A percentile compares a stretch with the other conserved stretches of the same genome.
phyloP scores from a whole-genome alignment of 805 yeast genomes.

The Cyberlindnera subsufficiens region DNA sequence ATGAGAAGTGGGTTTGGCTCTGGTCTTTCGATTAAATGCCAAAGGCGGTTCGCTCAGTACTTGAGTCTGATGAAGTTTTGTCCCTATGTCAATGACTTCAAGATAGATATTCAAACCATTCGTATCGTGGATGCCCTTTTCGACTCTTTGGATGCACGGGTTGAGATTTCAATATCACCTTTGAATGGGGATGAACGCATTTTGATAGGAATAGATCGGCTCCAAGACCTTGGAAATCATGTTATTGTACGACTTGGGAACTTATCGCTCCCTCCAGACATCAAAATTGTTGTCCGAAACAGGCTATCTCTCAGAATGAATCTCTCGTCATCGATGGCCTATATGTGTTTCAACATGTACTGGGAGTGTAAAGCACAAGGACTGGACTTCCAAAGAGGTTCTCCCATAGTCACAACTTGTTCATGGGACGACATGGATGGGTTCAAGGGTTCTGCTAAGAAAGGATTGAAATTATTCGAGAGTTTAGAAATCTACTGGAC shows the following conservation, averaged over 20 bases:
- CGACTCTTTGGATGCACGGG: neutral
- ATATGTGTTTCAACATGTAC: conserved; percentile 38
- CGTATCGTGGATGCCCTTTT: neutral
- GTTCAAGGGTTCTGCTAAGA: conserved; percentile 48
- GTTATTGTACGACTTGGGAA: neutral
- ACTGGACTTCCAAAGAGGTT: neutral
- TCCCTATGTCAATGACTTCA: neutral
- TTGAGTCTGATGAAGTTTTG: conserved; percentile 15
- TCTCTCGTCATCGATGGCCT: conserved; percentile 18
- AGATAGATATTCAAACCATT: neutral
- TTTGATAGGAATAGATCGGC: neutral
- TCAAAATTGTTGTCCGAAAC: conserved; percentile 1
- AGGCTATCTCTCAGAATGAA: neutral
- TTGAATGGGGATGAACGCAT: neutral
- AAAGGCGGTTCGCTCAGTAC: conserved; percentile 60
- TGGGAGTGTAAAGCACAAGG: conserved; percentile 32
- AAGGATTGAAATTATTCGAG: conserved; percentile 52
- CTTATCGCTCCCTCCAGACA: neutral
- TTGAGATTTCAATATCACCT: neutral
- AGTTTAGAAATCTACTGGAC: conserved; percentile 9
- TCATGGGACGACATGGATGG: conserved; percentile 62
- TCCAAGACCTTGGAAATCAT: neutral
- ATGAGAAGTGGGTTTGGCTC: conserved; percentile 48
- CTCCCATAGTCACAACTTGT: neutral
- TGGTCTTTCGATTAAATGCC: conserved; percentile 73